Evolutionary conservation across 202 grass and related monocot genomes (phyloP), one percentile per base, ranked within the genome.

Genomic region (Bolboschoenoplectus hybrid): DNA sequence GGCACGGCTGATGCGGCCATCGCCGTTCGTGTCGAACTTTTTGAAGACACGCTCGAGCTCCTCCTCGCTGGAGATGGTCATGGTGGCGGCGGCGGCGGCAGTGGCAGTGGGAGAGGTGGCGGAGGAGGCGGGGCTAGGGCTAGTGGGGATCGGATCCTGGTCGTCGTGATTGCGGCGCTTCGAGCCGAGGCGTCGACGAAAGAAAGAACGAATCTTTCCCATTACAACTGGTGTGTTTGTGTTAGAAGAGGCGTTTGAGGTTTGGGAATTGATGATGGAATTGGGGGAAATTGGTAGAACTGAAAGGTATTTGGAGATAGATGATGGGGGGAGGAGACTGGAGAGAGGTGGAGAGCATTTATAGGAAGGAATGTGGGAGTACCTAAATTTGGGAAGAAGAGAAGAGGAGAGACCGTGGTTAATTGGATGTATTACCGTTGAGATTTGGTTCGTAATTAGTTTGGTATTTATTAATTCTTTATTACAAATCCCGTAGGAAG

Each of bases 1-100:
- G 3, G 88, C 70, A 38, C 88, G 89, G 75, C 93, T 92, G 88
- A 99, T 95, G 82, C 83, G 90, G 0, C 96, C 96, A 84, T 98
- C 96, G 76, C 96, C 96, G 58, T 98, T 98, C 0, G 87, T 82
- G 89, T 98, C 96, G 82, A 98, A 95, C 82, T 95, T 98, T 52
- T 89, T 86, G 82, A 98, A 98, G 34, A 98, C 91, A 1, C 87
- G 87, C 82, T 86, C 87, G 76, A 98, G 86, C 85, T 97, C 95
- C 81, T 92, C 86, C 82, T 91, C 81, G 19, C 1, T 65, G 49
- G 73, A 44, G 67, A 60, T 46, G 26, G 49, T 77, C 10, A 0
- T 10, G 20, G 60, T 3, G 5, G 4, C 38, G 49, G 2, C 7
- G 7, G 56, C 12, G 10, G 49, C 11, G 69, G 36, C 14, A 60